Percentiles rank a stretch among this genome's conserved stretches.
Conservation (phyloP, 176 grass and related monocot species). For the Musa schizocarpa region DNA sequence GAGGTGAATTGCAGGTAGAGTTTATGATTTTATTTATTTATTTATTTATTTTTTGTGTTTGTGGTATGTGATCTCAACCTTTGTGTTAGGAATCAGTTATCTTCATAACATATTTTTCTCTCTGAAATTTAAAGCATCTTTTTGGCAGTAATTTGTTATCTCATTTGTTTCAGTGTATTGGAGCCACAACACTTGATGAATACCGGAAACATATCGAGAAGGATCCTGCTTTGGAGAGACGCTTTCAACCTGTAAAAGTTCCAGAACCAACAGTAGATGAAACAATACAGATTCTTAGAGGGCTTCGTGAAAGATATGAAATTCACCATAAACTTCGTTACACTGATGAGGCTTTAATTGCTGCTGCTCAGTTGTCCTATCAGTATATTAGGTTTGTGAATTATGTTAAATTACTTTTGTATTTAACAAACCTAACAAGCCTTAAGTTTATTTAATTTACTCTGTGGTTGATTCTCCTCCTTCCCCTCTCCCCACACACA, state of each 20-base stretch:
- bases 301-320: conserved; percentile 95
- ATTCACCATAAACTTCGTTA: conserved; percentile 90
- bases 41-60: not conserved
- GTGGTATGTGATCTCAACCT: not conserved
- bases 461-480: too few relatives aligned
- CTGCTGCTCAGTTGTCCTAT: conserved; percentile 83
- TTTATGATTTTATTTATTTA: not conserved
- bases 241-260: conserved; percentile 96
- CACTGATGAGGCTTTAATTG: conserved; percentile 77
- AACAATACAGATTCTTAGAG: conserved; percentile 91
- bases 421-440: not conserved
- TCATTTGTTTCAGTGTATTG: conserved; percentile 64
- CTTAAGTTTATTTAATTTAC: too few relatives aligned
- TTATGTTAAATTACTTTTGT: not conserved
- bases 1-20: conserved; percentile 97
- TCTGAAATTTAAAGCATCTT: not conserved
- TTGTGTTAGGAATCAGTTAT: not conserved
- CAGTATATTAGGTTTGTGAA: conserved; percentile 83
- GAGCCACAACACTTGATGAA: conserved; percentile 91
- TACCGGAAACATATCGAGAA: conserved; percentile 99
- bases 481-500: too few relatives aligned
- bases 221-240: conserved; percentile 89
- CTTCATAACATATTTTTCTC: not conserved
- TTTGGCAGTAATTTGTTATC: not conserved
- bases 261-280: conserved; percentile 96